These are phyloP conservation scores for Paxillus rubicundulus DNA, from an alignment of 768 basidiomycete genomes.

Conservation along the genomic window DNA sequence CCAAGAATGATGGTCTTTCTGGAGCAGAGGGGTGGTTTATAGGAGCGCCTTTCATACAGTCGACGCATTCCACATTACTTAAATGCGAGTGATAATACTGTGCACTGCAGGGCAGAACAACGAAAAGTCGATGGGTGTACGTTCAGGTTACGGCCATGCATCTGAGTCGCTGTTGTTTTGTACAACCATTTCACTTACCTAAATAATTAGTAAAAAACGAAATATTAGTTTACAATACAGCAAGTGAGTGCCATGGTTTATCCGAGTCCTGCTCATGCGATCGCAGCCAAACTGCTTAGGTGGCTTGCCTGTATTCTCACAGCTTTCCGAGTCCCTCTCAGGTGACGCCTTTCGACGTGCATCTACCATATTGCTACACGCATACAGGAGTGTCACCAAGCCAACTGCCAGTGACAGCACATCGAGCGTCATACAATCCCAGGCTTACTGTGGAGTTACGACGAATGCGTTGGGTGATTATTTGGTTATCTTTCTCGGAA, in stretches of 20 bases:
- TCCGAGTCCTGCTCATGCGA: no score
- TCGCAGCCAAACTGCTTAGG: no score
- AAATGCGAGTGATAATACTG: background rate
- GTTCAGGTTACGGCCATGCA: background rate
- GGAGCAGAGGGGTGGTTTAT: constrained; percentile 22
- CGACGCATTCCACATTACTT: constrained; percentile 29
- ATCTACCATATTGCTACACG: no score
- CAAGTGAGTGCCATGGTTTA: no score
- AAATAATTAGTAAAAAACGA: constrained; percentile 9
- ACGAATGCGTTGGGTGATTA: background rate
- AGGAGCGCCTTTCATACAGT: constrained; percentile 27
- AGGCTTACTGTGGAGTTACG: background rate
- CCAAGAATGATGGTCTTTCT: constrained; percentile 38
- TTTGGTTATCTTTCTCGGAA: background rate
- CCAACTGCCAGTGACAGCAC: no score
- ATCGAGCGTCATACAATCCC: no score
- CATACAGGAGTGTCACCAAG: no score
- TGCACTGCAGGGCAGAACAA: background rate
- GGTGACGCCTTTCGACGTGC: no score
- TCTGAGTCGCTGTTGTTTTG: constrained; percentile 10
- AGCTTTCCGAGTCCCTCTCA: no score
- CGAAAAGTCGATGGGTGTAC: background rate
- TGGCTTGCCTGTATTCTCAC: no score
- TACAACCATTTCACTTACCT: constrained; percentile 3
- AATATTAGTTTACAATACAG: background rate